Evolutionary conservation across 164 flowering plant genomes (phyloP), one percentile per base, ranked within the genome.

Genomic region (Chimonanthus praecox): DNA sequence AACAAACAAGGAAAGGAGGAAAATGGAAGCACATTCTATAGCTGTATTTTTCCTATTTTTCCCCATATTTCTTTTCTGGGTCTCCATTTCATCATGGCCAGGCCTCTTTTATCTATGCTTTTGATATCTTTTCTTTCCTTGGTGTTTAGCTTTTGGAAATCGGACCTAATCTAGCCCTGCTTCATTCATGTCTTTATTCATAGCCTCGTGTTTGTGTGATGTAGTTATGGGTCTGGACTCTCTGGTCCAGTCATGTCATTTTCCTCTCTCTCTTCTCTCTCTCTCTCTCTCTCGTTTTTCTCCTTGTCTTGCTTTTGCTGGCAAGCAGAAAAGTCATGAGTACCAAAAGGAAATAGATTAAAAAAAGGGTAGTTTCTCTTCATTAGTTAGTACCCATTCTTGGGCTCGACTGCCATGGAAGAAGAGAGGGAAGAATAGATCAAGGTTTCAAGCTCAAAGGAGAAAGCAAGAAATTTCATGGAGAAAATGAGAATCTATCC

Each of bases 191-290:
- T 64, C 77, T 71, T 77, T 75, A 50, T 75, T 75, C 71, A 71
- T 78, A 46, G 49, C 66, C 75, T 33, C 66, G 67, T 74, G 69
- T 69, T 13, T n/a, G 60, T 54, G 60, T 11, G 60, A 54, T 54
- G 83, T 74, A 78, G 76, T 74, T 58, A 75, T 76, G 75, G 78
- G 50, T 73, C 74, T 74, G 72, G 78, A 74, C 78, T 82, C 75
- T 79, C 80, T 61, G 84, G 76, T 80, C 81, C 69, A 78, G 88
- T 84, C 87, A 83, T 10, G 88, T 85, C 90, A 66, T 81, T 80
- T 84, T 87, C 33, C 74, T 79, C 73, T 83, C 74, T 77, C 74
- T 78, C 74, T 78, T 63, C 74, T 71, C 75, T 71, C 74, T 49
- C 73, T 67, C 70, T 18, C 15, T 6, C 51, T 20, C 7, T 48